Percentiles rank a stretch among this genome's conserved stretches.
These are phyloP conservation scores for Oehlia diaphana DNA, from an alignment of 192 early-diverging fungal genomes.

Conservation along the genomic window DNA sequence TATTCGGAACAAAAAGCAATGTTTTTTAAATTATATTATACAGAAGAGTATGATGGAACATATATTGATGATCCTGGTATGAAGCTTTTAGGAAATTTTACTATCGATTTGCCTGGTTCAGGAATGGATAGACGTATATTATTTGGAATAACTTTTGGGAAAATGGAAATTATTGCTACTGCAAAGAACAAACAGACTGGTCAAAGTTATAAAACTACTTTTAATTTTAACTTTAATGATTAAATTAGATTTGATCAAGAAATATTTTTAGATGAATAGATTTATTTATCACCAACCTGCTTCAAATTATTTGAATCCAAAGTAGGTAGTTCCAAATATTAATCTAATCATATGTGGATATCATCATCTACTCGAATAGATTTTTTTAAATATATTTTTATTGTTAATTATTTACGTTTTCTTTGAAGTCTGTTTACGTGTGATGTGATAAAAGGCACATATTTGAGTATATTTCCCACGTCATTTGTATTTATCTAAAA, in stretches of 20 bases:
- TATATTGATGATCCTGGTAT: conserved; percentile 7
- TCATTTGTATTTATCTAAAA: too few species aligned
- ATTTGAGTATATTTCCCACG: too few species aligned
- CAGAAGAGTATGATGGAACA: not conserved
- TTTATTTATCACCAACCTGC: too few species aligned
- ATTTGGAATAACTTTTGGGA: conserved; percentile 1
- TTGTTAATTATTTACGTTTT: too few species aligned
- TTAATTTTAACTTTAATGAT: not conserved
- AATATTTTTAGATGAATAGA: too few species aligned
- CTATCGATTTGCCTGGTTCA: not conserved
- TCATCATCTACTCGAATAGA: too few species aligned
- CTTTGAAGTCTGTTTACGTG: too few species aligned
- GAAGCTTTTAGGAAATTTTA: not conserved
- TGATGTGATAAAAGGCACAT: too few species aligned
- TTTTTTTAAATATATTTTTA: too few species aligned
- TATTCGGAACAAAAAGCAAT: not conserved
- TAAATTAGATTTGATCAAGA: not conserved
- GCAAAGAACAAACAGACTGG: not conserved
- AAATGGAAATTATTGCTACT: conserved; percentile 7
- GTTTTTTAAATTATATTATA: not conserved
- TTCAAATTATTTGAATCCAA: too few species aligned
- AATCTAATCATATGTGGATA: too few species aligned
- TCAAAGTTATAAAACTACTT: not conserved
- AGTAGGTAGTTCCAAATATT: too few species aligned
- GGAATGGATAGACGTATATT: not conserved